phyloP scores from a whole-genome alignment of 2,329 filamentous ascomycete species.

The Penicillium sp. region DNA sequence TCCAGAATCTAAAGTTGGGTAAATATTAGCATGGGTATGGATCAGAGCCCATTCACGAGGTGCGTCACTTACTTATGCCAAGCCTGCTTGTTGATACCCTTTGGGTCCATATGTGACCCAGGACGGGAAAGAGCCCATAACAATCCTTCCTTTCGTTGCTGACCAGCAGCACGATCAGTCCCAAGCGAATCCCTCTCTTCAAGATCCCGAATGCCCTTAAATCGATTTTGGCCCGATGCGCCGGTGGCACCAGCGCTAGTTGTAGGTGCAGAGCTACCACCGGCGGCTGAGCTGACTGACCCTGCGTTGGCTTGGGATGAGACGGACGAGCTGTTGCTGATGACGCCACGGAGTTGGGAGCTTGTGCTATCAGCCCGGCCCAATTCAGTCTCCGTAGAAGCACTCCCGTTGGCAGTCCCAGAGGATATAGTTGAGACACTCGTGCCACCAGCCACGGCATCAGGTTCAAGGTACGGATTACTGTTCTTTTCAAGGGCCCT shows the following conservation, averaged over 20 bases:
- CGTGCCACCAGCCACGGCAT: slow-evolving; percentile 52
- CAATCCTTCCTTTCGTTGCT: slow-evolving; percentile 87
- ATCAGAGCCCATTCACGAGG: neutral
- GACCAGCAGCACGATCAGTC: slow-evolving; percentile 57
- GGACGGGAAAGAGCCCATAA: slow-evolving; percentile 92
- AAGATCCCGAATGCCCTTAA: slow-evolving; percentile 89
- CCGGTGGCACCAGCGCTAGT: neutral
- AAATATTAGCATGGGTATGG: neutral
- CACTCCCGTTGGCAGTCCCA: slow-evolving; percentile 49
- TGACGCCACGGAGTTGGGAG: slow-evolving; percentile 61
- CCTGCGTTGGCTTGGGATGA: slow-evolving; percentile 41
- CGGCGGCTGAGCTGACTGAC: slow-evolving; percentile 26
- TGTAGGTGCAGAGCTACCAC: slow-evolving; percentile 23
- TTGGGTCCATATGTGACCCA: slow-evolving; percentile 91
- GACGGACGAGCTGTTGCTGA: slow-evolving; percentile 47
- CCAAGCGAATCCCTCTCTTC: slow-evolving; percentile 71
- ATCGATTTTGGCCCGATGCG: slow-evolving; percentile 54
- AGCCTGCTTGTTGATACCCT: slow-evolving; percentile 91
- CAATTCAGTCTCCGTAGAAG: slow-evolving; percentile 66
- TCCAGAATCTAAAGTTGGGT: slow-evolving; percentile 74
- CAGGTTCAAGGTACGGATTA: slow-evolving; percentile 68
- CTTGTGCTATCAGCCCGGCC: slow-evolving; percentile 72
- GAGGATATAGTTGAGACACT: slow-evolving; percentile 32
- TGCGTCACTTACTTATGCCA: slow-evolving; percentile 84
- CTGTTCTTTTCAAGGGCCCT: slow-evolving; percentile 86